phyloP scores from a whole-genome alignment of 2,329 filamentous ascomycete species.

The Sarocladium strictum region DNA sequence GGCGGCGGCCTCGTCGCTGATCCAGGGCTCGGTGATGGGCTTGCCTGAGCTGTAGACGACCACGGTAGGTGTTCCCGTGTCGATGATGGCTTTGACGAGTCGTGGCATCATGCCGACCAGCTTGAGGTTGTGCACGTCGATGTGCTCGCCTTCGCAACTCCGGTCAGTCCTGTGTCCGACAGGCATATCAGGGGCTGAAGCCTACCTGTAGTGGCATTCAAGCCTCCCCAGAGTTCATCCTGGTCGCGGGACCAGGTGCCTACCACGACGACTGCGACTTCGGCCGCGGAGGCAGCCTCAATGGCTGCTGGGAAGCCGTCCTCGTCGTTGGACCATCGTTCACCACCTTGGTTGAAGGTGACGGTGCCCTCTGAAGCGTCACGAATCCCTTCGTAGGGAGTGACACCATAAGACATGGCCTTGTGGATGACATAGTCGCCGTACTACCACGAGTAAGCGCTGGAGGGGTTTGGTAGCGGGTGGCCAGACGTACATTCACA shows the following conservation, averaged over 20 bases:
- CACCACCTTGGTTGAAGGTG: conserved; percentile 63
- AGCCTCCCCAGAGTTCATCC: conserved; percentile 59
- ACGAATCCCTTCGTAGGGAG: conserved; percentile 63
- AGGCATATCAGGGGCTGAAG: neutral
- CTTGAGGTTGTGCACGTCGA: conserved; percentile 57
- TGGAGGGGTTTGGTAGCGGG: neutral
- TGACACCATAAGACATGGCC: conserved; percentile 59
- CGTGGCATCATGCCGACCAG: conserved; percentile 65
- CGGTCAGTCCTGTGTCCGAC: neutral
- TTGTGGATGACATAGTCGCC: conserved; percentile 68
- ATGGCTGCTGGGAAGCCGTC: conserved; percentile 63
- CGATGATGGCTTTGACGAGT: conserved; percentile 61
- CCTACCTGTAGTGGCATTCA: conserved; percentile 65
- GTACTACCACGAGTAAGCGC: conserved; percentile 35
- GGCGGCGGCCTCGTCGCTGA: conserved; percentile 56
- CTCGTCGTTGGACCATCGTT: conserved; percentile 66
- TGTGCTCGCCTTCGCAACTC: conserved; percentile 45
- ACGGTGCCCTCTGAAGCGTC: conserved; percentile 53
- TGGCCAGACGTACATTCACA: conserved; percentile 51
- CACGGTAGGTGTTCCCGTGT: conserved; percentile 60
- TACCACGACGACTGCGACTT: conserved; percentile 67
- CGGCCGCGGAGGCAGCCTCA: conserved; percentile 57
- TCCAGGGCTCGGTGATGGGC: conserved; percentile 68
- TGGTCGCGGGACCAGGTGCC: conserved; percentile 74
- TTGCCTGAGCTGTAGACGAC: conserved; percentile 66